Conservation (phyloP, 1,284 basidiomycete species). For the Xerocomus nothofagi region DNA sequence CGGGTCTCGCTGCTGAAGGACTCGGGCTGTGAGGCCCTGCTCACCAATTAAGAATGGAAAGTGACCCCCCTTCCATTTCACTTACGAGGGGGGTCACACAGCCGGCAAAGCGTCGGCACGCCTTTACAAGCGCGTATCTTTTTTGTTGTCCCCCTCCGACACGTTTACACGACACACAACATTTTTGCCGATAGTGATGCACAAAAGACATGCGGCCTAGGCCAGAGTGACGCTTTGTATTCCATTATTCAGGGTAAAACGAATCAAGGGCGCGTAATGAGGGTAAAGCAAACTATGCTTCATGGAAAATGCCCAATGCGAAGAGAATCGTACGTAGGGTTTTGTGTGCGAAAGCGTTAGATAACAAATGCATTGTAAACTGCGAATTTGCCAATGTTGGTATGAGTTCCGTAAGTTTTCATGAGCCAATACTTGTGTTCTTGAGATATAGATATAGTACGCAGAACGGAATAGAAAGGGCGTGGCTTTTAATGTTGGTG, state of each 20-base stretch:
- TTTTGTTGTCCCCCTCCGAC: not conserved
- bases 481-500: slow-evolving; percentile 25
- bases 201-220: no score
- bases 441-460: slow-evolving; percentile 42
- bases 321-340: slow-evolving; percentile 21
- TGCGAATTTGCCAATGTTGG: slow-evolving; percentile 31
- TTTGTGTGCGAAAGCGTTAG: slow-evolving; percentile 32
- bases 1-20: slow-evolving; percentile 28
- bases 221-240: slow-evolving; percentile 16
- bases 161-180: slow-evolving; percentile 15
- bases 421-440: slow-evolving; percentile 30
- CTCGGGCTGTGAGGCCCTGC: slow-evolving; percentile 32
- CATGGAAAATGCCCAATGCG: slow-evolving; percentile 33
- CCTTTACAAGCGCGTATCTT: no score
- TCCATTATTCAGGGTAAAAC: slow-evolving; percentile 9
- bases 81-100: slow-evolving; percentile 13
- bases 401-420: slow-evolving; percentile 38
- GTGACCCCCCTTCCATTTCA: slow-evolving; percentile 32
- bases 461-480: slow-evolving; percentile 33
- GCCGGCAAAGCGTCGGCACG: not conserved
- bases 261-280: slow-evolving; percentile 19
- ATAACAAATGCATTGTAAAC: slow-evolving; percentile 38
- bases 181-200: not conserved
- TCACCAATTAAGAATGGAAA: slow-evolving; percentile 28
- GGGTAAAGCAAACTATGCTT: slow-evolving; percentile 24